These are phyloP conservation scores for Candolleomyces eurysporus DNA, from an alignment of 768 basidiomycete species.

Conservation along the genomic window DNA sequence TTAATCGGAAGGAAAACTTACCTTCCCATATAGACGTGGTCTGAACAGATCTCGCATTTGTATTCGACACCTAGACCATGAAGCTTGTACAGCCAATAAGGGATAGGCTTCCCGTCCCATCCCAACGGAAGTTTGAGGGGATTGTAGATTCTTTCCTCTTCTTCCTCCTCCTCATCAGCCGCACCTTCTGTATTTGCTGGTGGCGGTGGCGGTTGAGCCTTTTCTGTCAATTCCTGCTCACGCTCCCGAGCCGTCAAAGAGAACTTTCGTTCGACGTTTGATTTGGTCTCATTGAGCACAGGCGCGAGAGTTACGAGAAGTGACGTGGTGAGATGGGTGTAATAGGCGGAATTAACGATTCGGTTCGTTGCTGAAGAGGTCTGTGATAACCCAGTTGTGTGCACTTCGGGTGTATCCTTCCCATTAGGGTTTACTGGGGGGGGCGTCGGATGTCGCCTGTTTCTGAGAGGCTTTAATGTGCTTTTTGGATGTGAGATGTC, in stretches of 20 bases:
- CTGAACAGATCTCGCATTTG: constrained; percentile 95
- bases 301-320: constrained; percentile 64
- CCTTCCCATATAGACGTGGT: constrained; percentile 96
- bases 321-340: constrained; percentile 66
- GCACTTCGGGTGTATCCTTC: constrained; percentile 24
- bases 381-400: constrained; percentile 15
- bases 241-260: constrained; percentile 97
- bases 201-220: constrained; percentile 48
- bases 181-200: constrained; percentile 44
- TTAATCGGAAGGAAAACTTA: constrained; percentile 27
- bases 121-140: constrained; percentile 95
- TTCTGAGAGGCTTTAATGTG: constrained; percentile 89
- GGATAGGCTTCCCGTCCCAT: constrained; percentile 99
- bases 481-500: constrained; percentile 93
- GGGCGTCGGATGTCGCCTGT: constrained; percentile 49
- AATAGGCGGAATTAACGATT: constrained; percentile 62
- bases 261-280: constrained; percentile 94
- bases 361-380: constrained; percentile 47
- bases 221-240: constrained; percentile 88
- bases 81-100: constrained; percentile 97
- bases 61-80: constrained; percentile 99
- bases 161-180: constrained; percentile 79
- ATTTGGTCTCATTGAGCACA: constrained; percentile 84
- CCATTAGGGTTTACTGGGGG: constrained; percentile 61
- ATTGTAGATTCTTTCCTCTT: constrained; percentile 96